These are phyloP conservation scores for Phytophthora pseudosyringae DNA, from an alignment of 352 stramenopile species.

Conservation along the genomic window DNA sequence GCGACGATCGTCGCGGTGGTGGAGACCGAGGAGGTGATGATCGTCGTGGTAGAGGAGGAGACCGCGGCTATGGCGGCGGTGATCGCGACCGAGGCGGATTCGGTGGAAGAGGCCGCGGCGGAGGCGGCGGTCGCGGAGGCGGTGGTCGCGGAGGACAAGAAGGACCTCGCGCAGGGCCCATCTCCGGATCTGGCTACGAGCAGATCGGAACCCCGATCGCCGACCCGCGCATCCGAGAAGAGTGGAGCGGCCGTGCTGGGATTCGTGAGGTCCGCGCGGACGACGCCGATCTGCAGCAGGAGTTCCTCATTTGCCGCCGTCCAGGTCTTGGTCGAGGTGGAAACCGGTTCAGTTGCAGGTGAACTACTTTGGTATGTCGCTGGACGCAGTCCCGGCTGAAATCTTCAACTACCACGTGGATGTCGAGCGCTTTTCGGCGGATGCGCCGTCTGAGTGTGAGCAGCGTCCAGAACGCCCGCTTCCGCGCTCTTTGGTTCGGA, in stretches of 20 bases:
- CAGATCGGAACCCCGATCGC: conserved; percentile 50
- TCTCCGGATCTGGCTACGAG: conserved; percentile 62
- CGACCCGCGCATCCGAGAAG: too few species aligned
- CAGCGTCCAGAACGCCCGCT: conserved; percentile 37
- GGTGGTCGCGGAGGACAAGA: conserved; percentile 17
- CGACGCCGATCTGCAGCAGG: too few species aligned
- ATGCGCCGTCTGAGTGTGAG: conserved; percentile 29
- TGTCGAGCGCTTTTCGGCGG: too few species aligned
- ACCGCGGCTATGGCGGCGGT: conserved; percentile 35
- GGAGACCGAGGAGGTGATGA: conserved; percentile 11
- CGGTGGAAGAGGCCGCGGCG: conserved; percentile 39
- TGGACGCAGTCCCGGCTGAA: too few species aligned
- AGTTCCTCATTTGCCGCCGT: too few species aligned
- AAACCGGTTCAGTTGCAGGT: too few species aligned
- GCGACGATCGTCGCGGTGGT: conserved; percentile 14
- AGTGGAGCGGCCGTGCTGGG: too few species aligned
- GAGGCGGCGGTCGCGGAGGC: conserved; percentile 22
- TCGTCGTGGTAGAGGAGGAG: conserved; percentile 27
- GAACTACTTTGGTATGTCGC: too few species aligned
- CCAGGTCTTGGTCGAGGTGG: too few species aligned
- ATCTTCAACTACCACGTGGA: too few species aligned
- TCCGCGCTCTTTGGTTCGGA: conserved; percentile 48
- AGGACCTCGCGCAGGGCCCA: conserved; percentile 45
- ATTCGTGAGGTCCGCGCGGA: too few species aligned
- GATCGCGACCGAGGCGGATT: conserved; percentile 37